Evolutionary conservation across 441 rosid species (phyloP).

Genomic region (Hypseocharis bilobata): DNA sequence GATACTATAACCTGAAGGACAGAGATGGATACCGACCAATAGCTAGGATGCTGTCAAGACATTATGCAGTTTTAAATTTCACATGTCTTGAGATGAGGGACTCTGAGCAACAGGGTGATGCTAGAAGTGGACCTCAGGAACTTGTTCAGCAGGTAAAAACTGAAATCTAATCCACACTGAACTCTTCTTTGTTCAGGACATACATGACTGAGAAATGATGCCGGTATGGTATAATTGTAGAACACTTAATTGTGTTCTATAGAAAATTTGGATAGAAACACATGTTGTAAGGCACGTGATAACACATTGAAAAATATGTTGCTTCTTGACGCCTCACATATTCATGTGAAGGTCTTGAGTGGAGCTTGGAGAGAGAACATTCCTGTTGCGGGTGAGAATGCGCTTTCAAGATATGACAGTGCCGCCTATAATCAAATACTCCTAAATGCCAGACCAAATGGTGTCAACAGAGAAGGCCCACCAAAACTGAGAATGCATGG

Average conservation of each 20-base stretch:
- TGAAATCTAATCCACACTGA: no score
- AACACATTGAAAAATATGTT: background rate
- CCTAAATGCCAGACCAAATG: slow-evolving; percentile 69
- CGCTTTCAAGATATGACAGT: slow-evolving; percentile 55
- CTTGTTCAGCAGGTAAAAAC: slow-evolving; percentile 53
- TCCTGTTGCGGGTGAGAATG: slow-evolving; percentile 78
- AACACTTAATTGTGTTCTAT: no score
- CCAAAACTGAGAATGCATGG: slow-evolving; percentile 55
- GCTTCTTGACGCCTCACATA: background rate
- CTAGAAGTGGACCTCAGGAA: slow-evolving; percentile 60
- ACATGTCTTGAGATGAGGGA: slow-evolving; percentile 82
- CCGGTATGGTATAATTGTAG: no score
- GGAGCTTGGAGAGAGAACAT: slow-evolving; percentile 56
- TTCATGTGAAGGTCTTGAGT: slow-evolving; percentile 47
- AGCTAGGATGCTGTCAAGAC: slow-evolving; percentile 68
- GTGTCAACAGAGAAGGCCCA: slow-evolving; percentile 39
- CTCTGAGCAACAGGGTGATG: slow-evolving; percentile 39
- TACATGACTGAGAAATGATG: no score
- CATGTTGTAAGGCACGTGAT: no score
- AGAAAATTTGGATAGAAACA: no score
- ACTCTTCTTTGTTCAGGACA: no score
- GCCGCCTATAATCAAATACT: slow-evolving; percentile 62
- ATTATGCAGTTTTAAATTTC: slow-evolving; percentile 50
- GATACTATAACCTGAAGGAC: slow-evolving; percentile 51
- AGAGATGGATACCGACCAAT: slow-evolving; percentile 72